phyloP scores from a whole-genome alignment of 768 basidiomycete species.

The Galerina sulciceps region DNA sequence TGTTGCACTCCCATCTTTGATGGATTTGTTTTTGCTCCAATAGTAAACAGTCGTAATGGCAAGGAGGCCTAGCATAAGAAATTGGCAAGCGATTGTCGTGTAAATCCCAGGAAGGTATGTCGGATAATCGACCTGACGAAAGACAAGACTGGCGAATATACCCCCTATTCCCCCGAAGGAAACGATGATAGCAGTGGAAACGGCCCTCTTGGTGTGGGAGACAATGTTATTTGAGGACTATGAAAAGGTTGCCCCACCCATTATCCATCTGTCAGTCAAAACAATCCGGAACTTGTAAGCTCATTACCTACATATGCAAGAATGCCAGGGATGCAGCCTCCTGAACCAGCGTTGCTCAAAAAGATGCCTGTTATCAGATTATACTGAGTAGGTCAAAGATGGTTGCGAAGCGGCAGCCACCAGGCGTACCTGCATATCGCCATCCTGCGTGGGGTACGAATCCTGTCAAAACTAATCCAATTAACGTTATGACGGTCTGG shows the following conservation, averaged over 20 bases:
- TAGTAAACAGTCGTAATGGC: slow-evolving; percentile 43
- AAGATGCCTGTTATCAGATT: slow-evolving; percentile 42
- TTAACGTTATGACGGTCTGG: slow-evolving; percentile 42
- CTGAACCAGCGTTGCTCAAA: slow-evolving; percentile 47
- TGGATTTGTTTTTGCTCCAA: slow-evolving; percentile 36
- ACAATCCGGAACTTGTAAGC: background rate
- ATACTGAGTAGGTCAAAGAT: slow-evolving; percentile 3
- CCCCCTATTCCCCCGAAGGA: slow-evolving; percentile 55
- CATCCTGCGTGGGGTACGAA: slow-evolving; percentile 37
- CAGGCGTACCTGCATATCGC: slow-evolving; percentile 45
- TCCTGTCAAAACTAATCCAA: slow-evolving; percentile 46
- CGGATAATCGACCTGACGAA: slow-evolving; percentile 49
- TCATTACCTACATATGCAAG: slow-evolving; percentile 49
- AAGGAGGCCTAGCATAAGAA: slow-evolving; percentile 44
- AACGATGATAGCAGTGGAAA: slow-evolving; percentile 49
- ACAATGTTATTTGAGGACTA: slow-evolving; percentile 55
- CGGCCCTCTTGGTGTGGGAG: slow-evolving; percentile 53
- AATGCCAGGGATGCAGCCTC: slow-evolving; percentile 50
- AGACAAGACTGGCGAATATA: slow-evolving; percentile 50
- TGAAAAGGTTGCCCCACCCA: slow-evolving; percentile 1
- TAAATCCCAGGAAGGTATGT: slow-evolving; percentile 51
- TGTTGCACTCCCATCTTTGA: slow-evolving; percentile 24
- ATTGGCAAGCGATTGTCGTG: slow-evolving; percentile 48
- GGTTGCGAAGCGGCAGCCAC: background rate
- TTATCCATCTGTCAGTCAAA: slow-evolving; percentile 5